A percentile compares a stretch with the other conserved stretches of the same genome.
These are phyloP conservation scores for Symbiodinium natans DNA, from an alignment of 73 alveolate species.

Conservation along the genomic window DNA sequence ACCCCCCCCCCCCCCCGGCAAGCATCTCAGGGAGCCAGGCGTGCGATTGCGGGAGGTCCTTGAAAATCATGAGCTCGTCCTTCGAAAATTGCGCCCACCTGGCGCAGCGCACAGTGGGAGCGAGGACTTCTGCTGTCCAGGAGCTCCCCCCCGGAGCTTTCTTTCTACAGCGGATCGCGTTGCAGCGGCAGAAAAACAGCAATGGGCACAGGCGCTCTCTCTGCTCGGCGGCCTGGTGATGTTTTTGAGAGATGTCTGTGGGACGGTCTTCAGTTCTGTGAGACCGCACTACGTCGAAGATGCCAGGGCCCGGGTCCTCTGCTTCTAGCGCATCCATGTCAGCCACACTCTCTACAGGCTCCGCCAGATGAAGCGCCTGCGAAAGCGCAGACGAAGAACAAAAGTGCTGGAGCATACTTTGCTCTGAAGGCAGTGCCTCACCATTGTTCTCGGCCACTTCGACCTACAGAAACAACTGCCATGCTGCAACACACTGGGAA, in stretches of 20 bases:
- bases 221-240: neutral
- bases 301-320: neutral
- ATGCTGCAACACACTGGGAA: no score
- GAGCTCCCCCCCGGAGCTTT: no score
- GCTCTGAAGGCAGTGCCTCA: neutral
- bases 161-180: no score
- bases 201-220: neutral
- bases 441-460: constrained; percentile 23
- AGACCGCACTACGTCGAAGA: no score
- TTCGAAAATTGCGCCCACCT: constrained; percentile 8
- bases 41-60: neutral
- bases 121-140: no score
- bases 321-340: neutral
- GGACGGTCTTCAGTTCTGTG: no score
- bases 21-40: neutral
- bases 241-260: no score
- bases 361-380: neutral
- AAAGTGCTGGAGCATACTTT: no score
- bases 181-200: neutral
- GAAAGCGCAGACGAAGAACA: no score
- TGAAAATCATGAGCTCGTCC: neutral
- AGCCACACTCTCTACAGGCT: neutral
- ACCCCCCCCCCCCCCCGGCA: no score
- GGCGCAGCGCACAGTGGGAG: no score
- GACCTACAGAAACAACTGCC: no score